Base-by-base conservation (phyloP, 176 grass and related monocot species). In the Olyra latifolia region DNA sequence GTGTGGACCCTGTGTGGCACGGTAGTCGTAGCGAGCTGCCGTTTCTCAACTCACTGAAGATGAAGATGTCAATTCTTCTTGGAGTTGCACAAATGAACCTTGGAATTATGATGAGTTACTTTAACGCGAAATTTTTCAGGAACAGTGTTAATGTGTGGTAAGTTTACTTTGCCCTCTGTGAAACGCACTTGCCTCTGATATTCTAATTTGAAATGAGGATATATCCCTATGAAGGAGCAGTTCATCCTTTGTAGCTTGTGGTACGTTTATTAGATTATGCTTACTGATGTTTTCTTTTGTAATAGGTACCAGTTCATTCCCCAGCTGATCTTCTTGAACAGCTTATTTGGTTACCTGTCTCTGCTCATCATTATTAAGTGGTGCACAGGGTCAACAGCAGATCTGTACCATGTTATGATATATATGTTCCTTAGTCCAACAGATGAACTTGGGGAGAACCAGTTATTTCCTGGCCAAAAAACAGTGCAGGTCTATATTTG, bases 51-150 rank as follows among this genome's bases (percentile, higher is more conserved):
- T 99, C 96, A 60, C 50, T 99, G 60, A 98, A 98, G 85, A 98
- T 99, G 92, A 99, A 99, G 89, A 99, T 93, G 96, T 99, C 96
- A 30, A 95, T 99, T 74, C 86, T 99, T 87, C 35, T 99, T 82
- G 96, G 96, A 32, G 92, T 95, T 52, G 75, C 96, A 63, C 96
- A 98, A 91, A 98, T 98, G 96, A 95, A 98, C 81, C 90, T 99
- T 69, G 96, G 96, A 62, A 91, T 99, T 71, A 15, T 90, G 30
- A 81, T 99, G 56, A 99, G 96, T 89, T 99, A 95, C 81, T 99
- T 95, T 42, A 95, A 99, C 81, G 96, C 88, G 11, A 95, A 88
- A 44, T 95, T 93, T 70, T 93, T 93, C 58, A 88, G 47, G 45
- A 99, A 89, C 59, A 86, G 59, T 75, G 0, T 99, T 55, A 93